Percentiles rank a stretch among this genome's conserved stretches.
Evolutionary conservation across 768 basidiomycete species (phyloP).

Genomic region (Lentinula sp.): DNA sequence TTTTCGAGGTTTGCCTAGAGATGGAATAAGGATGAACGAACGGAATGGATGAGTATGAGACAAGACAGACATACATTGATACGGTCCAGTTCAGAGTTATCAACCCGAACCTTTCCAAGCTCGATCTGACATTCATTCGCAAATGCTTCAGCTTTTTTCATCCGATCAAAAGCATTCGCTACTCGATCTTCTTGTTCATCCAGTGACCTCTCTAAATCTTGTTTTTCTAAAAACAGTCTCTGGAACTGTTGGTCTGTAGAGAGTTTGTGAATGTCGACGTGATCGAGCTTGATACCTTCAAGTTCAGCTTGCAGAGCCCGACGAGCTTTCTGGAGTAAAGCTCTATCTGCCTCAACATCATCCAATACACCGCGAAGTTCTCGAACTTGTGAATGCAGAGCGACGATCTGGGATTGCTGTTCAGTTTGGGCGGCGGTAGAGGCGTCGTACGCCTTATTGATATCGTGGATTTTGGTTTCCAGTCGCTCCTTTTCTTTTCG

Average conservation of each 20-base stretch:
- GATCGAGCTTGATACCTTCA: slow-evolving; percentile 73
- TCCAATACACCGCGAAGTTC: slow-evolving; percentile 77
- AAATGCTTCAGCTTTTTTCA: slow-evolving; percentile 76
- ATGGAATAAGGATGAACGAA: slow-evolving; percentile 2
- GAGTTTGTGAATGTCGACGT: slow-evolving; percentile 62
- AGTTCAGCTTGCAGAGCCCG: slow-evolving; percentile 75
- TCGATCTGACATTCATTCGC: slow-evolving; percentile 74
- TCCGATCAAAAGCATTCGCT: slow-evolving; percentile 62
- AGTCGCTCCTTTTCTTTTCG: slow-evolving; percentile 84
- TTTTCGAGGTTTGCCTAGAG: slow-evolving; percentile 76
- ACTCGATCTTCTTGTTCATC: slow-evolving; percentile 78
- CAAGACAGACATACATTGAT: slow-evolving; percentile 48
- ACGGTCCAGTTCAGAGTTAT: slow-evolving; percentile 77
- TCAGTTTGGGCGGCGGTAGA: slow-evolving; percentile 68
- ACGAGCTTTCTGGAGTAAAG: slow-evolving; percentile 75
- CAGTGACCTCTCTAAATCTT: slow-evolving; percentile 70
- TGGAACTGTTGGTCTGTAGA: slow-evolving; percentile 72
- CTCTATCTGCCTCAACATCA: slow-evolving; percentile 79
- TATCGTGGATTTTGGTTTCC: slow-evolving; percentile 74
- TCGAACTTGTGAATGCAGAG: slow-evolving; percentile 80
- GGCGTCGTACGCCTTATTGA: slow-evolving; percentile 71
- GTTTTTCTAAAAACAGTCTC: slow-evolving; percentile 70
- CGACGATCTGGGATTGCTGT: slow-evolving; percentile 79
- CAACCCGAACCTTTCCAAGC: slow-evolving; percentile 68
- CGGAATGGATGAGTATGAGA: not conserved